Evolutionary conservation across 345 rosid species (phyloP), one percentile per base, ranked within the genome.

Genomic region (Zanthoxylum bungeanum): DNA sequence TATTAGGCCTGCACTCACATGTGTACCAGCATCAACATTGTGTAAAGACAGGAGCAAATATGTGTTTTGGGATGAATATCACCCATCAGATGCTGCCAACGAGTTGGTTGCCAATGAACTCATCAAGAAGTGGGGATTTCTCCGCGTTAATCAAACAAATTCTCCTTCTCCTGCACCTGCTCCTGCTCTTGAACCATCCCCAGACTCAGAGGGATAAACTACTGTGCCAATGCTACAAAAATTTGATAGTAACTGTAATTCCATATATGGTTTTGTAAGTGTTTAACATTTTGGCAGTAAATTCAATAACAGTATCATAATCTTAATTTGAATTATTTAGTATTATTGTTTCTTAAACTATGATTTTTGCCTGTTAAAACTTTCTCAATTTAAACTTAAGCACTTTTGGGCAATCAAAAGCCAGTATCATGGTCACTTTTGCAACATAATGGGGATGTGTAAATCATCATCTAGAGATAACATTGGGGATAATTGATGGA

Each of bases 51-150:
- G 98, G 79, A 94, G 92, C 84, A 88, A 90, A 77, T 92, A 88
- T 31, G 91, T 92, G 77, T 94, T 94, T 61, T 94, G 98, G 98
- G 98, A 92, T n/a, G 97, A 94, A 74, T 94, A 92, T 68, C 98
- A 94, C 73, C 98, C 98, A 14, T 81, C 97, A 3, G 97, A 94
- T 22, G 70, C 77, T 2, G 98, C 97, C 9, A 92, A 91, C 55
- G 85, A 90, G 80, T 79, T 91, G 70, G 83, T 93, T 36, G 97
- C 98, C 2, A 82, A 83, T 42, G 93, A 88, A n/a, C 93, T 94
- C 53, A 84, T 87, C 71, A 90, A 90, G 70, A 87, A 90, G 76
- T 85, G 91, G 47, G 90, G 90, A 52, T 88, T 91, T 62, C 47
- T 69, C 11, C 76, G 72, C 14, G 79, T 8, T 17, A 79, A 84